Evolutionary conservation across 208 protist genomes (phyloP), one percentile per base, ranked within the genome.

Genomic region (Tritrichomonas foetus): DNA sequence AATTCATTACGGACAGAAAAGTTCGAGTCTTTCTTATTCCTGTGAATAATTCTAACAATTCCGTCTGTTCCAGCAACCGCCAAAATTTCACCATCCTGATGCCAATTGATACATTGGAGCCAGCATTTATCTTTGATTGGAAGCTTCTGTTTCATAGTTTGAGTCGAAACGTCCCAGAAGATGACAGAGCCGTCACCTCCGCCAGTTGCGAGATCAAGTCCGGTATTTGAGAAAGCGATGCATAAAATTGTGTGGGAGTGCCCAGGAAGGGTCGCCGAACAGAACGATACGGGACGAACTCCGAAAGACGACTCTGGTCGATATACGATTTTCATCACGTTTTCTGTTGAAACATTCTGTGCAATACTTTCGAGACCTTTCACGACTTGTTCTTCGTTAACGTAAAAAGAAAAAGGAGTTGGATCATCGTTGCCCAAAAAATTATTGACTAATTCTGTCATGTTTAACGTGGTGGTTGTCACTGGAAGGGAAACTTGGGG

Each of bases 241-340:
- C 55, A 93, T 27, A 93, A 33, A 33, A 93, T 49, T 49, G 55
- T 69, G 16, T 93, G 55, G 22, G 89, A 49, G 27, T 93, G 89
- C 72, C 89, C 89, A 36, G 89, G 89, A 22, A 93, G 41, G n/a
- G 50, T 69, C 20, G 89, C 89, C 0, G 55, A 72, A 33, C 89
- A 93, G 36, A 47, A 69, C 11, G 36, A 53, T 3, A 93, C 57
- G 30, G 89, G 25, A 16, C 57, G 89, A 47, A 93, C 53, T 66
- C 33, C 36, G 49, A 69, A 93, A 30, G 55, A n/a, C 25, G 50
- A 30, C 33, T 93, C 55, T 50, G 89, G 89, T 49, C 57, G n/a
- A 44, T 93, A 93, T 36, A 93, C 89, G 20, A 93, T 93, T 47
- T 69, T 64, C 1, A 93, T 3, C 27, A 93, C 89, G 50, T 93